Conservation (phyloP, 305 asterid species). For the Euphrasia arctica region DNA sequence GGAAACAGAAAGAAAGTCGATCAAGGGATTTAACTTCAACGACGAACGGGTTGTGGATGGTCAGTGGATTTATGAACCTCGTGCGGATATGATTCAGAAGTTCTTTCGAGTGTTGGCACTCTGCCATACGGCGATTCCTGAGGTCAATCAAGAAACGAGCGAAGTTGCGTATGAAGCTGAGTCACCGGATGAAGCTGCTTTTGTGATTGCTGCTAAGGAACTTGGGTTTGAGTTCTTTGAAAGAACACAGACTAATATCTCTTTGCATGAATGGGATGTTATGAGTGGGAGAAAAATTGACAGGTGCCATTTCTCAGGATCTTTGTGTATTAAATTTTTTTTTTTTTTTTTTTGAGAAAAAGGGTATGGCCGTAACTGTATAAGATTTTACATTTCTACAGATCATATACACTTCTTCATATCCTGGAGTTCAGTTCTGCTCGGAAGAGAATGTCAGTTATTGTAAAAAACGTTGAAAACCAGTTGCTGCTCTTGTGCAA, state of each 20-base stretch:
- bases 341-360: not conserved
- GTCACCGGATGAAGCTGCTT: slow-evolving; percentile 98
- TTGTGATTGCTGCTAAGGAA: slow-evolving; percentile 93
- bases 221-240: slow-evolving; percentile 85
- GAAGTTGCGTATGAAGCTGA: slow-evolving; percentile 89
- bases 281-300: slow-evolving; percentile 48
- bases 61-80: slow-evolving; percentile 69
- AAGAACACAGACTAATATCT: slow-evolving; percentile 78
- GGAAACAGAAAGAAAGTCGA: slow-evolving; percentile 35
- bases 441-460: slow-evolving; percentile 94
- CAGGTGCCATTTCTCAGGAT: slow-evolving; percentile 48
- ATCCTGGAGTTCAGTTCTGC: slow-evolving; percentile 93
- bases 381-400: slow-evolving; percentile 34
- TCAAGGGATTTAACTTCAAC: slow-evolving; percentile 82
- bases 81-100: slow-evolving; percentile 59
- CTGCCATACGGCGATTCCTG: slow-evolving; percentile 98
- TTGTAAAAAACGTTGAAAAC: slow-evolving; percentile 61
- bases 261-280: slow-evolving; percentile 73
- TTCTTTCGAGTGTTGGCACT: slow-evolving; percentile 83
- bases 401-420: slow-evolving; percentile 77
- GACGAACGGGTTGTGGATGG: slow-evolving; percentile 90
- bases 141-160: slow-evolving; percentile 53
- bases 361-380: not conserved
- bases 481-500: slow-evolving; percentile 84
- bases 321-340: not conserved